Base-by-base conservation (phyloP, 164 flowering plant genomes). In the Malania oleifera region DNA sequence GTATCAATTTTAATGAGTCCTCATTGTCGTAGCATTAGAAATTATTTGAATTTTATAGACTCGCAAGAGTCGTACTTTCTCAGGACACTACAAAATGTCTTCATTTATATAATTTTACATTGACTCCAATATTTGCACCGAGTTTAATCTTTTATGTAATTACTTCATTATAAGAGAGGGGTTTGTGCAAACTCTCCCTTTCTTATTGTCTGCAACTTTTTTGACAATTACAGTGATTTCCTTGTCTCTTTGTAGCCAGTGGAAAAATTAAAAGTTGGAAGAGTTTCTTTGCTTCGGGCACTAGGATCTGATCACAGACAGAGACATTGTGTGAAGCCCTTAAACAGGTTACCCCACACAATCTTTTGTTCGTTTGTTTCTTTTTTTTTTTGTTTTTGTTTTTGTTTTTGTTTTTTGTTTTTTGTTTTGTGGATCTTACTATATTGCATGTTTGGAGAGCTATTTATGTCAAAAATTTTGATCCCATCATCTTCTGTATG, bases 341-440 rank as follows among this genome's bases (percentile, higher is more conserved):
- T 23, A n/a, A n/a, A 22, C 63, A 66, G 70, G 67, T 66, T 49
- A 53, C 60, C 43, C 18, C 0, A 62, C 44, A 26, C 18, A 20
- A 34, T 31, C 55, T 50, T n/a, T n/a, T n/a, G n/a, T n/a, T n/a
- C n/a, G n/a, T n/a, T n/a, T n/a, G n/a, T n/a, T 31, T 35, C 17
- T 5, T 11, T 49, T 53, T 35, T 48, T 22, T 13, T 20, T 20
- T 12, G 7, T 27, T n/a, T n/a, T 31, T 35, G 11, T 5, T 11
- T 49, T 53, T 35, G 38, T 22, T 13, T 20, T 20, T 12, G 7
- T 27, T n/a, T n/a, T n/a, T n/a, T n/a, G 24, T 35, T 11, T 5
- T 11, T 49, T 53, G 26, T 48, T 22, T 13, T 20, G 14, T 12
- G 7, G 20, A 9, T 31, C 9, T 31, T 31, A 4, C 35, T 9